Evolutionary conservation across 2,329 filamentous ascomycete genomes (phyloP), one percentile per base, ranked within the genome.

Genomic region (Alternaria rosae): DNA sequence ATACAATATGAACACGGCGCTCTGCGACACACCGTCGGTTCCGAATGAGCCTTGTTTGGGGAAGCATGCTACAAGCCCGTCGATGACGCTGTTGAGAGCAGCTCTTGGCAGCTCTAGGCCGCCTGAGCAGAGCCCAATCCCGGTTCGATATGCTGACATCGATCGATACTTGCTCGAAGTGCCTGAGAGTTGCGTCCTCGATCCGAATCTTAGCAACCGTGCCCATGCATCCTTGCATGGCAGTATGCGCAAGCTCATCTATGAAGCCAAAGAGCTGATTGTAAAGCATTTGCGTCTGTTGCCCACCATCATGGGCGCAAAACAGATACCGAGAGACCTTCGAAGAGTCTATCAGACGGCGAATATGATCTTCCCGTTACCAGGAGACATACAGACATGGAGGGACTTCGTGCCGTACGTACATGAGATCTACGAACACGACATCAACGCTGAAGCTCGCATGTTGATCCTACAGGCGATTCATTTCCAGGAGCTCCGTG

Each of bases 401-500:
- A 12, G 1, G 12, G 20, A 43, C 10, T 50, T 59, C 17, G 43
- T 20, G 4, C 23, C 23, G 4, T 61, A 58, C 20, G 32, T 32
- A 13, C 11, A 48, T 4, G 48, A 35, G 13, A 13, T 30, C 12
- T 61, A 35, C 38, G 48, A 42, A 23, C 15, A 38, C 7, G 59
- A 42, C 21, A 20, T 23, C 6, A 58, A 48, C 26, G 15, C 53
- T 11, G 23, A 32, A n/a, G 21, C 32, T 25, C 51, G 59, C n/a
- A 8, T 59, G 12, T n/a, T 54, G 21, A 59, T 62, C 32, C 38
- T 62, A 6, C 62, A 62, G 45, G 59, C 62, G 6, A 55, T 62
- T 5, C 55, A 62, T 50, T 62, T 59, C 26, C 20, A 59, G 17
- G 59, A 65, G 25, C 45, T 62, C 15, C 13, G 12, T 8, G 47